These are phyloP conservation scores for Wickerhamiella nectarea DNA, from an alignment of 805 yeast genomes.

Conservation along the genomic window DNA sequence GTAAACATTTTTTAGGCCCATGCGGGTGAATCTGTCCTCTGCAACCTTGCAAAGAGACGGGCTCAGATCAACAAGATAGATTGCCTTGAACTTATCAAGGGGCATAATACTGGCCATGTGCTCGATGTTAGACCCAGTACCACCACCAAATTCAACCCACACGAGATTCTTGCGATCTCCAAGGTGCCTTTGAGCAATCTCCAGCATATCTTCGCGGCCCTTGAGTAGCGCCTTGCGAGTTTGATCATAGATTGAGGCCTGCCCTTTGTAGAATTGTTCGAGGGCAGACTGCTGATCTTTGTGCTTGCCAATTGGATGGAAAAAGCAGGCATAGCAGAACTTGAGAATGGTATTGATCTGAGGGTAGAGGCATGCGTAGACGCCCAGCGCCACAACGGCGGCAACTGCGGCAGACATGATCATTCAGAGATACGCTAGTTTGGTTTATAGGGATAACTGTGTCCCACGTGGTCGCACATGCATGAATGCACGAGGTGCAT, in stretches of 20 bases:
- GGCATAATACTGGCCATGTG: conserved; percentile 48
- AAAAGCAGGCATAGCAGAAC: conserved; percentile 40
- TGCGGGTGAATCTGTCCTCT: conserved; percentile 36
- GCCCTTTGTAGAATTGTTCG: conserved; percentile 61
- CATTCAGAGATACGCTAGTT: too few species aligned
- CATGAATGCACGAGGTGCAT: too few species aligned
- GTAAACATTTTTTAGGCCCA: conserved; percentile 46
- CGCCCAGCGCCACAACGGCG: background rate
- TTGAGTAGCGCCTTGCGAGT: conserved; percentile 53
- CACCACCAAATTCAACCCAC: conserved; percentile 53
- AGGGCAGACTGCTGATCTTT: conserved; percentile 43
- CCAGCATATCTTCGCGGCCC: conserved; percentile 56
- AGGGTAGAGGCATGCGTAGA: background rate
- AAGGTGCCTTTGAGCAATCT: conserved; percentile 45
- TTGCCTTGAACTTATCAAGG: conserved; percentile 41
- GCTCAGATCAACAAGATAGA: conserved; percentile 62
- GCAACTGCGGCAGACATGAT: background rate
- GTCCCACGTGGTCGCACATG: too few species aligned
- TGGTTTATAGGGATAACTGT: too few species aligned
- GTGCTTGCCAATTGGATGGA: conserved; percentile 40
- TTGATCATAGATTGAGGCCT: conserved; percentile 62
- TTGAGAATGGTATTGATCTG: conserved; percentile 12
- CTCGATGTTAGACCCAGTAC: conserved; percentile 74
- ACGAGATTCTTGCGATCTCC: conserved; percentile 24
- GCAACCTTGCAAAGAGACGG: conserved; percentile 70